phyloP scores from a whole-genome alignment of 2,329 filamentous ascomycete species.

The Xylariaceae sp. region DNA sequence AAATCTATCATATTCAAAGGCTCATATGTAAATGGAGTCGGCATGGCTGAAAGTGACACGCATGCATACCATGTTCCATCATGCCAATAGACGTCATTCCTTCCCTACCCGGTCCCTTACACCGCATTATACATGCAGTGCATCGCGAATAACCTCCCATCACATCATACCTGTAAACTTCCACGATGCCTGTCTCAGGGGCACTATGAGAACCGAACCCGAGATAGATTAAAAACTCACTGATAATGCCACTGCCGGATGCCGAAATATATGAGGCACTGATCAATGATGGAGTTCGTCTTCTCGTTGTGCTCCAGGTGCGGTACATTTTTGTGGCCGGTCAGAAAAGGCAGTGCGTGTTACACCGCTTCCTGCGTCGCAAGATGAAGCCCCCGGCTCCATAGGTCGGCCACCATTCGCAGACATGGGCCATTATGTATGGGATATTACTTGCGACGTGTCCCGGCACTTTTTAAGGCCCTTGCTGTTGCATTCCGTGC shows the following conservation, averaged over 20 bases:
- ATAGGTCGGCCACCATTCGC: too few relatives aligned
- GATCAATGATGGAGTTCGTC: too few relatives aligned
- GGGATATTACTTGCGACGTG: conserved; percentile 8
- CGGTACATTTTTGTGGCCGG: too few relatives aligned
- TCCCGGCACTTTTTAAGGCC: neutral
- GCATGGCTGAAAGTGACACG: neutral
- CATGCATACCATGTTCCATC: conserved; percentile 1
- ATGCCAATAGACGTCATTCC: conserved; percentile 20
- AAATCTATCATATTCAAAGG: too few relatives aligned
- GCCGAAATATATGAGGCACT: too few relatives aligned
- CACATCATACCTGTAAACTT: neutral
- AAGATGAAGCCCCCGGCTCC: neutral
- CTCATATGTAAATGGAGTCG: neutral
- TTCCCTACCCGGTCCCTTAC: conserved; percentile 8
- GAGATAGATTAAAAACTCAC: too few relatives aligned
- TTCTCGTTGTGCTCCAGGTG: too few relatives aligned
- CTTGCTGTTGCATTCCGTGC: conserved; percentile 2
- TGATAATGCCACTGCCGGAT: too few relatives aligned
- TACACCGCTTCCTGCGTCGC: too few relatives aligned
- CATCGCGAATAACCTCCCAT: neutral
- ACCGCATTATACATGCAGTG: neutral
- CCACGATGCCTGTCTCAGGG: too few relatives aligned
- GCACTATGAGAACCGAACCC: too few relatives aligned
- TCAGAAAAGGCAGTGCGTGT: too few relatives aligned
- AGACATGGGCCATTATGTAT: neutral